Evolutionary conservation across 768 basidiomycete genomes (phyloP).

Genomic region (Trametes cubensis): DNA sequence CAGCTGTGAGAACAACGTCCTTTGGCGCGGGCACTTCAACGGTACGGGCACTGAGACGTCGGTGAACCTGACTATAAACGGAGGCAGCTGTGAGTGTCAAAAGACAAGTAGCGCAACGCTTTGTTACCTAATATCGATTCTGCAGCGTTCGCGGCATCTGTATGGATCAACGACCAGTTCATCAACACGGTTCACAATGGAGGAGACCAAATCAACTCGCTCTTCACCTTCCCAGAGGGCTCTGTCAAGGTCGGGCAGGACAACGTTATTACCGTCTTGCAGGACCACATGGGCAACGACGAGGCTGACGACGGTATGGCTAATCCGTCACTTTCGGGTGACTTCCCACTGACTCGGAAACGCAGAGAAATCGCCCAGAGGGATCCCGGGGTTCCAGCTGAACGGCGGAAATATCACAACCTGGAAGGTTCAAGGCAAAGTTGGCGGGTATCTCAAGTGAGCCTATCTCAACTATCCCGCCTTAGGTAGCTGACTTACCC

Average conservation of each 20-base stretch:
- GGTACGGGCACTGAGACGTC: conserved; percentile 61
- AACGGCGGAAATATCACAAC: conserved; percentile 50
- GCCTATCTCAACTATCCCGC: not conserved
- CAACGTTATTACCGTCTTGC: conserved; percentile 71
- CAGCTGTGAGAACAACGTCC: conserved; percentile 80
- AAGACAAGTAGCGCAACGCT: too few relatives aligned
- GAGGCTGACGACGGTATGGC: conserved; percentile 43
- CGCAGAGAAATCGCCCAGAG: conserved; percentile 70
- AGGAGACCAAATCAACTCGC: conserved; percentile 66
- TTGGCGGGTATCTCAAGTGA: conserved; percentile 46
- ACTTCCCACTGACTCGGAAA: conserved; percentile 29
- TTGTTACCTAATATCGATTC: not conserved
- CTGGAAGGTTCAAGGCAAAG: conserved; percentile 51
- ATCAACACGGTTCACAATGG: conserved; percentile 65
- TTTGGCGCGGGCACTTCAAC: conserved; percentile 83
- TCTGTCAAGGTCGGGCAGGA: conserved; percentile 54
- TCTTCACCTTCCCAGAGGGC: conserved; percentile 62
- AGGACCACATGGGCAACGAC: conserved; percentile 78
- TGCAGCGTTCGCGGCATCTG: conserved; percentile 77
- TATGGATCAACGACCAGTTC: conserved; percentile 78
- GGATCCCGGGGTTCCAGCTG: conserved; percentile 77
- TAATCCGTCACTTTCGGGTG: not conserved
- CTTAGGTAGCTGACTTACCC: not conserved
- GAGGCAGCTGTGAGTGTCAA: conserved; percentile 66
- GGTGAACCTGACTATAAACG: conserved; percentile 78